phyloP scores from a whole-genome alignment of 805 yeast species.

The Ogataea wickerhamii region DNA sequence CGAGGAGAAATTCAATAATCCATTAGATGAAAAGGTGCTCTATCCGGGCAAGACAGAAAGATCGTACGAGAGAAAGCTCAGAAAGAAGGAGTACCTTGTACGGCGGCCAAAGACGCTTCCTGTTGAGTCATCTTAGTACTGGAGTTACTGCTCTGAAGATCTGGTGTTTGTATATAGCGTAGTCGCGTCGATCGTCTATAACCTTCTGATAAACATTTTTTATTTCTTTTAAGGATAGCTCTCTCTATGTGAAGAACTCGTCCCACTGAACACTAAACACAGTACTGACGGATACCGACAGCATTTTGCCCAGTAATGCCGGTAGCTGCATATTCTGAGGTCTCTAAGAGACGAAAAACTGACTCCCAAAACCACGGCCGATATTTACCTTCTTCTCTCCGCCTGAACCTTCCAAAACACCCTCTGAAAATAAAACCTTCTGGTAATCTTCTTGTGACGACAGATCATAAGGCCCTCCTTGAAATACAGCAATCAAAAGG shows the following conservation, averaged over 20 bases:
- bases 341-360: conserved; percentile 4
- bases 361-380: conserved; percentile 4
- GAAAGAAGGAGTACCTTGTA: conserved; percentile 53
- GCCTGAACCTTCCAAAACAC: conserved; percentile 41
- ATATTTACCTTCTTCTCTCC: conserved; percentile 20
- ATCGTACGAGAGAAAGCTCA: conserved; percentile 41
- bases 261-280: too few species aligned
- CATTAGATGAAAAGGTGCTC: conserved; percentile 58
- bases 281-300: too few species aligned
- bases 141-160: conserved; percentile 1
- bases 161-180: neutral
- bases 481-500: conserved; percentile 47
- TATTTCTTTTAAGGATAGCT: too few species aligned
- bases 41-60: conserved; percentile 70
- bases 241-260: too few species aligned
- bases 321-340: neutral
- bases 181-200: neutral
- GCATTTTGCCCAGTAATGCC: too few species aligned
- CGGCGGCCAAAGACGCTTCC: conserved; percentile 56
- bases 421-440: conserved; percentile 73
- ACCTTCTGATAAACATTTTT: too few species aligned
- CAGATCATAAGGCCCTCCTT: conserved; percentile 15
- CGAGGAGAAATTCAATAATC: conserved; percentile 45
- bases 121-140: conserved; percentile 36
- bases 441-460: conserved; percentile 49